Evolutionary conservation across 1,139 yeast genomes (phyloP).

Genomic region (Pichia sp.): DNA sequence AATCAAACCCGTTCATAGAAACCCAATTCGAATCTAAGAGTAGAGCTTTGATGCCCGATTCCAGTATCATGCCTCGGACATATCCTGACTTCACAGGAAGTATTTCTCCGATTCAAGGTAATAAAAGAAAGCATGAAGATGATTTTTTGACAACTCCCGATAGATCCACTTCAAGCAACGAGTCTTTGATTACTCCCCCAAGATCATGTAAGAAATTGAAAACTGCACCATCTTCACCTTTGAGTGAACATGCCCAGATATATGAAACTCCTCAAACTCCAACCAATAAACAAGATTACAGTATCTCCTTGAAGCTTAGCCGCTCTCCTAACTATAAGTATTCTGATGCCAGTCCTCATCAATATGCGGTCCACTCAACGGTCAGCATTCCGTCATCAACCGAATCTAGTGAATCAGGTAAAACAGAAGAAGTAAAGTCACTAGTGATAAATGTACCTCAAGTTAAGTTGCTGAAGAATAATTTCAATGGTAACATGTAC

Average conservation of each 20-base stretch:
- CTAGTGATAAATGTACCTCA: slow-evolving; percentile 21
- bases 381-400: not conserved
- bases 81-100: slow-evolving; percentile 8
- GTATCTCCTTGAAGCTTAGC: not conserved
- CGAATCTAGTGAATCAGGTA: slow-evolving; percentile 9
- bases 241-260: slow-evolving; percentile 4
- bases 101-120: slow-evolving; percentile 5
- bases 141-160: slow-evolving; percentile 9
- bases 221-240: slow-evolving; percentile 27
- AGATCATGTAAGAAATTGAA: slow-evolving; percentile 19
- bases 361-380: slow-evolving; percentile 10
- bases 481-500: slow-evolving; percentile 17
- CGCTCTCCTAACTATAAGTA: slow-evolving; percentile 4
- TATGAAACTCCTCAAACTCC: slow-evolving; percentile 22
- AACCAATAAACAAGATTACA: slow-evolving; percentile 8
- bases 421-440: slow-evolving; percentile 31
- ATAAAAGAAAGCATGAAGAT: slow-evolving; percentile 16
- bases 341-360: slow-evolving; percentile 15
- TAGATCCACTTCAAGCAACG: slow-evolving; percentile 1
- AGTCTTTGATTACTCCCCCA: slow-evolving; percentile 15
- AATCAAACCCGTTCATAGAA: slow-evolving; percentile 9
- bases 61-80: slow-evolving; percentile 14
- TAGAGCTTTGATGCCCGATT: not conserved
- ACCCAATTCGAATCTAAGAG: slow-evolving; percentile 1
- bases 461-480: slow-evolving; percentile 7